Evolutionary conservation across 805 yeast species (phyloP).

Genomic region (Vanderwaltozyma verrucispora): DNA sequence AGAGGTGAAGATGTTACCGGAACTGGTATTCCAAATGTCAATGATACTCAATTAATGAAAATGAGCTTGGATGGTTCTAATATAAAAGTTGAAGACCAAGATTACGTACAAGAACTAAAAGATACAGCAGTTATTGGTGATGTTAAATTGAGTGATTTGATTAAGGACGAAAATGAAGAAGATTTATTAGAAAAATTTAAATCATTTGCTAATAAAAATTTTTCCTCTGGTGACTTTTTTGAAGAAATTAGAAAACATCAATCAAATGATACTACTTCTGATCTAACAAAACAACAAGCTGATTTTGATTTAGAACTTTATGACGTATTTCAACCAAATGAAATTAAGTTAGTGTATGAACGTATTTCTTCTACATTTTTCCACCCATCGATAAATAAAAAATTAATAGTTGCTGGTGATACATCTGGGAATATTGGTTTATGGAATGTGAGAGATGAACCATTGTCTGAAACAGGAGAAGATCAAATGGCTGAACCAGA

Average conservation of each 20-base stretch:
- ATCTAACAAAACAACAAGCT: slow-evolving; percentile 39
- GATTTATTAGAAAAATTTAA: slow-evolving; percentile 25
- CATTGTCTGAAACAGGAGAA: slow-evolving; percentile 20
- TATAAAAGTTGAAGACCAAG: background rate
- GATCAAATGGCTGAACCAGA: slow-evolving; percentile 38
- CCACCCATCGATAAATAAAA: slow-evolving; percentile 60
- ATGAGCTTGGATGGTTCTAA: slow-evolving; percentile 4
- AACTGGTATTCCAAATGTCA: slow-evolving; percentile 21
- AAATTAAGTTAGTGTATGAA: slow-evolving; percentile 54
- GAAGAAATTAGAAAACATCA: slow-evolving; percentile 37
- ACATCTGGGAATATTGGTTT: slow-evolving; percentile 78
- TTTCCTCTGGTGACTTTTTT: slow-evolving; percentile 65
- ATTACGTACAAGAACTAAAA: slow-evolving; percentile 40
- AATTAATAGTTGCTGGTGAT: slow-evolving; percentile 78
- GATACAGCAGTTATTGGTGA: slow-evolving; percentile 56
- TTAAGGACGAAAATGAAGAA: slow-evolving; percentile 32
- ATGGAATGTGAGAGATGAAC: slow-evolving; percentile 54
- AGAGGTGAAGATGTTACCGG: slow-evolving; percentile 57
- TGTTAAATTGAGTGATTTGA: slow-evolving; percentile 48
- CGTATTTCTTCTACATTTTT: slow-evolving; percentile 65
- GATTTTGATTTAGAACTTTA: slow-evolving; percentile 45
- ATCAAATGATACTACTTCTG: slow-evolving; percentile 22
- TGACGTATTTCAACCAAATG: slow-evolving; percentile 53
- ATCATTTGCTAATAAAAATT: slow-evolving; percentile 22
- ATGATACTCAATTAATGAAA: slow-evolving; percentile 16